Base-by-base conservation (phyloP, 2,329 filamentous ascomycete species). In the Colletotrichum eremochloae region DNA sequence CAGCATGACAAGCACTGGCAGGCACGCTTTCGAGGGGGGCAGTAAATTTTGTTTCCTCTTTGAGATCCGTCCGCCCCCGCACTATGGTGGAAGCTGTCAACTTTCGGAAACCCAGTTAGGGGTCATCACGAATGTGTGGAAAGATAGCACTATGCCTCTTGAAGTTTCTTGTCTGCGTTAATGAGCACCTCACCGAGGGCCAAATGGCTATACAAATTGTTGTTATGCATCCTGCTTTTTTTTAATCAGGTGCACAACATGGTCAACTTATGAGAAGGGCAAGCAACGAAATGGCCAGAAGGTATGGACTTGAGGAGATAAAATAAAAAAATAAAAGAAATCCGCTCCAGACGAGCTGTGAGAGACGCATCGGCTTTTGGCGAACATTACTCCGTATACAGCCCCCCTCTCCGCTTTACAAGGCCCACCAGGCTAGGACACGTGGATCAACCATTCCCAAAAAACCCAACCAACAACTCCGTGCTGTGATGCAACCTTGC, bases 51-150 rank as follows among this genome's bases (percentile, higher is more conserved):
- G 20, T 7, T 50, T 18, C 24, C 57, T 12, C 57, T 18, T 40
- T 48, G 40, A 8, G 33, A 20, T 8, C 14, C 42, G 38, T 20
- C 40, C 29, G 20, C 60, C 12, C 50, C 50, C 40, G 66, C 50
- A 15, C 42, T 8, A 33, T n/a, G 56, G 29, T 68, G 40, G 33
- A 57, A n/a, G 14, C 14, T 50, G 20, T 24, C 66, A 18, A 18
- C 56, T 15, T 15, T 48, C 56, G 29, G 40, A 62, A 67, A 73
- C 78, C 75, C 15, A 76, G 78, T 8, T 80, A 15, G 79, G 78
- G 33, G 81, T 82, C 63, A 83, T 82, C 53, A 78, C 78, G 58
- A 82, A 82, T 70, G 81, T 82, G 68, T 81, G 80, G 3, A 81
- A 83, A 63, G 80, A 83, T 75, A 76, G 24, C 78, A 0, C 77